Base-by-base conservation (phyloP, 73 alveolate species). In the Tetrahymena thermophila region DNA sequence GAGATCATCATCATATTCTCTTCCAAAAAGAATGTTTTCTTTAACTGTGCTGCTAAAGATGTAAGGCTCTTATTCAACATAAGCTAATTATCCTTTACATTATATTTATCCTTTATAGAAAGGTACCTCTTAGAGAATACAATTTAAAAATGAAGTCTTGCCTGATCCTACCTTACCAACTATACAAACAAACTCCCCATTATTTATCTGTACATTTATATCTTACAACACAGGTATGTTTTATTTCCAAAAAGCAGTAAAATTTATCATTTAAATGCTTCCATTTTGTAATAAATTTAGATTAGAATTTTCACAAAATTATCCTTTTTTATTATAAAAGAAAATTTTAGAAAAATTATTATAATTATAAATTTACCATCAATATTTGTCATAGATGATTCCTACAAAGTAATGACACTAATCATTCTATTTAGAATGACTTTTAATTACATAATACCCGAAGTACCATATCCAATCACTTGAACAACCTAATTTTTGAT, bases 111-210 rank as follows among this genome's bases (percentile, higher is more conserved):
- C 97, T n/a, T 96, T 94, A 15, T 95, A 85, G 7, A 55, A 35
- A 4, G 94, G 94, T 34, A 96, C 57, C 44, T 96, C 98, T 17
- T 97, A 96, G 58, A 97, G 93, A 19, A 97, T 42, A 10, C 98
- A 96, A 35, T 94, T 42, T 23, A 97, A 93, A 42, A 97, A 84
- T 15, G 97, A 56, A n/a, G 98, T 85, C 94, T 98, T 98, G 35
- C 99, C 99, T 35, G 96, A 94, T 34, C 99, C 99, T 10, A 98
- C 99, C 94, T 96, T 98, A 93, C 99, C 99, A 21, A 99, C 96
- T 35, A 99, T 97, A 56, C 98, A 98, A 34, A 98, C 96, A 89
- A 97, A 97, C 95, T 98, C 99, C 37, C 99, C 99, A 85, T 97
- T 96, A 89, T 98, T 94, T 21, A 99, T 98, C 14, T 94, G 94